These are phyloP conservation scores for Trypanosoma brucei DNA, from an alignment of 208 protist genomes.

Conservation along the genomic window DNA sequence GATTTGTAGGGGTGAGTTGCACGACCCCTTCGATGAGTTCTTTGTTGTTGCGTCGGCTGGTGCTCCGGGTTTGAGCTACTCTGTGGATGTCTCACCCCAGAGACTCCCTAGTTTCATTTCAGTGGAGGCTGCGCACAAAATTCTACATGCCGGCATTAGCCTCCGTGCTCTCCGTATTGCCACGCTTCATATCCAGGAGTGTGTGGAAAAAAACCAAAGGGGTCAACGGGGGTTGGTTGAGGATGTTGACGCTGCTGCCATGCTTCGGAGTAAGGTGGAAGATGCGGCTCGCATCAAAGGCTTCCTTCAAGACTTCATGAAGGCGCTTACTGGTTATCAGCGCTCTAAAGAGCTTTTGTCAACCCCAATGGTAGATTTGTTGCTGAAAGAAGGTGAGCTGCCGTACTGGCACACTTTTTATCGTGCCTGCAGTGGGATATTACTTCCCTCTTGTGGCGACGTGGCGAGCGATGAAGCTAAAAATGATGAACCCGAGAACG, in stretches of 20 bases:
- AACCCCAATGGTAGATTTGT: slow-evolving; percentile 40
- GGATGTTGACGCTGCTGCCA: slow-evolving; percentile 22
- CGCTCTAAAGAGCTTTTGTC: slow-evolving; percentile 5
- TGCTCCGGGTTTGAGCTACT: slow-evolving; percentile 49
- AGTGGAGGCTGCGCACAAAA: slow-evolving; percentile 31
- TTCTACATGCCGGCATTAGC: slow-evolving; percentile 67
- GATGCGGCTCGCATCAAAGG: slow-evolving; percentile 17
- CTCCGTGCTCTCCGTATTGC: slow-evolving; percentile 65
- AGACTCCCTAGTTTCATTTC: slow-evolving; percentile 72
- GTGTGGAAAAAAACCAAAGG: slow-evolving; percentile 25
- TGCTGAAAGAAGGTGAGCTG: slow-evolving; percentile 27
- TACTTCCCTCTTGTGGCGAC: slow-evolving; percentile 32
- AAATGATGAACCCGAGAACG: too few species aligned
- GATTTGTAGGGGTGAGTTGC: slow-evolving; percentile 51
- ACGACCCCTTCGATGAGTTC: slow-evolving; percentile 79
- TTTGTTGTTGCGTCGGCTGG: slow-evolving; percentile 77
- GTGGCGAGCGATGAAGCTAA: slow-evolving; percentile 7
- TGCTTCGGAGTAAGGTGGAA: slow-evolving; percentile 5
- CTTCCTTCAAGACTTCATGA: slow-evolving; percentile 33
- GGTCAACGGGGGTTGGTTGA: slow-evolving; percentile 9
- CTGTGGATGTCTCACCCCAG: slow-evolving; percentile 51
- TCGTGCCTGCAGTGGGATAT: slow-evolving; percentile 43
- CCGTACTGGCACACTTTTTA: slow-evolving; percentile 61
- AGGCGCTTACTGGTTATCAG: slow-evolving; percentile 14
- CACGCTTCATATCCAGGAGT: slow-evolving; percentile 40